These are phyloP conservation scores for Solanum ahanhuiri DNA, from an alignment of 257 asterid species.

Conservation along the genomic window DNA sequence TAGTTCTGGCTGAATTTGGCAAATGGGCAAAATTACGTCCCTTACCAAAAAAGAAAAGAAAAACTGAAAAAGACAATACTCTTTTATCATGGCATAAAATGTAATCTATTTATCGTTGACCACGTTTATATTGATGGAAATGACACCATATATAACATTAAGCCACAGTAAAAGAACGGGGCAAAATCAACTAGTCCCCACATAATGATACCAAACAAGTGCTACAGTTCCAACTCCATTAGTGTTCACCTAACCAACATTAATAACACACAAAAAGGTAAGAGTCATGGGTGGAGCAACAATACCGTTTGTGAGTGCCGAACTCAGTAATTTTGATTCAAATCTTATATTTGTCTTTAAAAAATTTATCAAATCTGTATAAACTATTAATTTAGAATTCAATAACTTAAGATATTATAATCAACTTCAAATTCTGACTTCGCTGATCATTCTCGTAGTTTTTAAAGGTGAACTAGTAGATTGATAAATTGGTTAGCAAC, in stretches of 20 bases:
- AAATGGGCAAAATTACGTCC: neutral
- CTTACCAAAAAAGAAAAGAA: neutral
- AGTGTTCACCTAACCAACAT: neutral
- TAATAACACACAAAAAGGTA: neutral
- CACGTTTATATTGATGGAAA: neutral
- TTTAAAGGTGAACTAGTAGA: neutral
- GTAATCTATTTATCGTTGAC: neutral
- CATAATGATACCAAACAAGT: neutral
- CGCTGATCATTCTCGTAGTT: no score
- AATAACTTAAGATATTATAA: neutral
- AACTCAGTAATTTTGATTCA: neutral
- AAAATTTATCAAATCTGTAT: rapidly evolving
- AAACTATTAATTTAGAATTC: no score
- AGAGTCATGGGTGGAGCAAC: neutral
- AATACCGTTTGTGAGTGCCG: neutral
- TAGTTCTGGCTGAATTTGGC: neutral
- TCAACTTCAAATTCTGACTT: neutral
- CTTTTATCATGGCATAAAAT: neutral
- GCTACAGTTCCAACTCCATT: neutral
- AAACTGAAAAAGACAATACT: neutral
- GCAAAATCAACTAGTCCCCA: neutral
- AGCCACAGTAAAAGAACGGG: neutral
- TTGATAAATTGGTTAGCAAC: neutral
- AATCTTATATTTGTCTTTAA: neutral
- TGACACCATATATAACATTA: neutral